These are phyloP conservation scores for Boletus rubescentipes DNA, from an alignment of 768 basidiomycete species.

Conservation along the genomic window DNA sequence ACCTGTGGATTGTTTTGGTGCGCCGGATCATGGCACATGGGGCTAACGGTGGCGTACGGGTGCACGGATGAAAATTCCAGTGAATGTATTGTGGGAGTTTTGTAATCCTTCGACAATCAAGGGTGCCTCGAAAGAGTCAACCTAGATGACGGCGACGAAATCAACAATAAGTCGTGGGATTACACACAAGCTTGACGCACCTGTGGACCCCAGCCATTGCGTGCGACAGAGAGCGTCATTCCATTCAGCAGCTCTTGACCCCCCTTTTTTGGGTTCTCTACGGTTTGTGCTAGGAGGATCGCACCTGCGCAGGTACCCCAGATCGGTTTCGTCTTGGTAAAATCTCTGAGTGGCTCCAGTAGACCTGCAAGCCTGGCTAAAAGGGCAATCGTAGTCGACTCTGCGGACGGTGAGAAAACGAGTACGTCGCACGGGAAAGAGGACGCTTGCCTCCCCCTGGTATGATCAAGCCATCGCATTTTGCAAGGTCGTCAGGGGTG, in stretches of 20 bases:
- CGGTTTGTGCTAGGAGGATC: conserved; percentile 74
- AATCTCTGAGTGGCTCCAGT: conserved; percentile 73
- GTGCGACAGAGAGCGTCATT: conserved; percentile 72
- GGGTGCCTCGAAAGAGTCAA: conserved; percentile 88
- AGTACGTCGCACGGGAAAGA: neutral
- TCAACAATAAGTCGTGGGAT: neutral
- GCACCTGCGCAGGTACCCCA: conserved; percentile 99
- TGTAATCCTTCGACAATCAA: conserved; percentile 63
- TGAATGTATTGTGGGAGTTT: conserved; percentile 61
- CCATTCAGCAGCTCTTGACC: conserved; percentile 86
- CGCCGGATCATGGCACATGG: neutral
- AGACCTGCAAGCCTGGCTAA: conserved; percentile 73
- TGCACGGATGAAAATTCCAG: conserved; percentile 91
- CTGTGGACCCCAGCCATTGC: conserved; percentile 95
- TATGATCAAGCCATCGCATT: conserved; percentile 85
- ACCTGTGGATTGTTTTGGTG: conserved; percentile 45
- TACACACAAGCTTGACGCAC: conserved; percentile 38
- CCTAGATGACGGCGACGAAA: conserved; percentile 37
- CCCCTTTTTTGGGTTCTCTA: conserved; percentile 78
- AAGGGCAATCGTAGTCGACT: conserved; percentile 90
- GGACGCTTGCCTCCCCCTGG: conserved; percentile 76
- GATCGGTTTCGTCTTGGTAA: conserved; percentile 69
- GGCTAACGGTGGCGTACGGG: conserved; percentile 51
- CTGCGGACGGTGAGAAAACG: conserved; percentile 36
- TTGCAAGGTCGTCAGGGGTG: conserved; percentile 67